Conservation (phyloP, 345 rosid genomes). For the Salix brachista region DNA sequence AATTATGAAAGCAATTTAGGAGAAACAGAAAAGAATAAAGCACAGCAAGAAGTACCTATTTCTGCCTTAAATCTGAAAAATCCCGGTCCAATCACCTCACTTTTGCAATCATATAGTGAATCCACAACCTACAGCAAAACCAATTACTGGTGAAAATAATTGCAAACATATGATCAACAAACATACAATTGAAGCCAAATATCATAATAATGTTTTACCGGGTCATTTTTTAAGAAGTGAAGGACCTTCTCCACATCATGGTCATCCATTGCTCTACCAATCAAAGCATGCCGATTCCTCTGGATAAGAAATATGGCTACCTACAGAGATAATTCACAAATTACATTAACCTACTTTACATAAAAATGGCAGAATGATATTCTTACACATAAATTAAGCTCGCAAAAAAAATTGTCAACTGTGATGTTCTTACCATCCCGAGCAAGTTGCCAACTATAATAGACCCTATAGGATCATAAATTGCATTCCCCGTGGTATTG, state of each 20-base stretch:
- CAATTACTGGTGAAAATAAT: constrained; percentile 4
- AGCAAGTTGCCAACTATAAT: constrained; percentile 87
- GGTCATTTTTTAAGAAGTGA: constrained; percentile 65
- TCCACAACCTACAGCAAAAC: constrained; percentile 71
- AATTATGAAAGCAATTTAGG: too few relatives aligned
- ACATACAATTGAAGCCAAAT: neutral
- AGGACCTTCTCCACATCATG: constrained; percentile 94
- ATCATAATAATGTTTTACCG: constrained; percentile 45
- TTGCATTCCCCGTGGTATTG: constrained; percentile 75
- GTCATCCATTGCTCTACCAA: constrained; percentile 97
- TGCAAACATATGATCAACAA: neutral
- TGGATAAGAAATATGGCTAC: constrained; percentile 98
- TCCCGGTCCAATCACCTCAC: constrained; percentile 99
- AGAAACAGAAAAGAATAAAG: neutral
- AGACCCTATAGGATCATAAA: constrained; percentile 93
- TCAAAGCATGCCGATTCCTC: constrained; percentile 93
- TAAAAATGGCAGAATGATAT: neutral
- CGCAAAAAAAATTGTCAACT: neutral
- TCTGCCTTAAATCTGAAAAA: constrained; percentile 97
- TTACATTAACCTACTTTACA: too few relatives aligned
- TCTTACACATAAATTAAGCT: neutral
- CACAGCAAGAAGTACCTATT: constrained; percentile 53
- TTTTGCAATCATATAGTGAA: constrained; percentile 93
- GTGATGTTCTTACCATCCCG: constrained; percentile 63
- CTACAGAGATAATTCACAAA: constrained; percentile 30